A percentile compares a stretch with the other conserved stretches of the same genome.
Conservation (phyloP, 306 rosid species). For the Gastrolobium bilobum region DNA sequence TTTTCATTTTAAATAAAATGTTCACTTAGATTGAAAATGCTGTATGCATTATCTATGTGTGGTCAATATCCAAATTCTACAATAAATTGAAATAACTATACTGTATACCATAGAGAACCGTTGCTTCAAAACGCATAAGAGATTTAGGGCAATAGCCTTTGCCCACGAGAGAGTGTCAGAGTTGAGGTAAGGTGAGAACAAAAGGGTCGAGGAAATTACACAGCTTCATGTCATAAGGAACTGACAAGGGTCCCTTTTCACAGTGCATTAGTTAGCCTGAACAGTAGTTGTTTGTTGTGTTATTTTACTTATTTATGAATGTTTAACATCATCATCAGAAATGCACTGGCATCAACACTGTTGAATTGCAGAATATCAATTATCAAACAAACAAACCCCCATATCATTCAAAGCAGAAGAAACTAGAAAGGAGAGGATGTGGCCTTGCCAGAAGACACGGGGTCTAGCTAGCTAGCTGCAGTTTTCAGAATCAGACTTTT, state of each 20-base stretch:
- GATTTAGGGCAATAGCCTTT: slow-evolving; percentile 20
- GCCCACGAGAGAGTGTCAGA: slow-evolving; percentile 50
- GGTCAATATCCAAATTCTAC: slow-evolving; percentile 4
- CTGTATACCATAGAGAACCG: slow-evolving; percentile 18
- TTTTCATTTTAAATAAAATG: neutral
- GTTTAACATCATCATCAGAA: slow-evolving; percentile 11
- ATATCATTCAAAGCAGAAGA: slow-evolving; percentile 32
- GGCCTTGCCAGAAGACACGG: slow-evolving; percentile 56
- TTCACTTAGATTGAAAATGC: slow-evolving; percentile 12
- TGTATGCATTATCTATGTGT: neutral
- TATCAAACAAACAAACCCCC: slow-evolving; percentile 7
- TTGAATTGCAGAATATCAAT: slow-evolving; percentile 37
- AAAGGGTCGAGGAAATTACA: slow-evolving; percentile 37
- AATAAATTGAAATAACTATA: neutral
- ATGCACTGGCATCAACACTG: slow-evolving; percentile 25
- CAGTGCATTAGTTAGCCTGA: slow-evolving; percentile 46
- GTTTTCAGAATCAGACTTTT: slow-evolving; percentile 41
- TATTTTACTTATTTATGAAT: slow-evolving; percentile 17
- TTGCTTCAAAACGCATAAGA: neutral
- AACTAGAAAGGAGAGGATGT: neutral
- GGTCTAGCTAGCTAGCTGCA: slow-evolving; percentile 50
- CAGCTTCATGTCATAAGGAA: slow-evolving; percentile 29
- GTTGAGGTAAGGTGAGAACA: slow-evolving; percentile 25
- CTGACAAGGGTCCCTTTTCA: slow-evolving; percentile 49
- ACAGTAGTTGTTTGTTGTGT: slow-evolving; percentile 51